Conservation (phyloP, 2,329 filamentous ascomycete species). For the Corinectria fuckeliana region DNA sequence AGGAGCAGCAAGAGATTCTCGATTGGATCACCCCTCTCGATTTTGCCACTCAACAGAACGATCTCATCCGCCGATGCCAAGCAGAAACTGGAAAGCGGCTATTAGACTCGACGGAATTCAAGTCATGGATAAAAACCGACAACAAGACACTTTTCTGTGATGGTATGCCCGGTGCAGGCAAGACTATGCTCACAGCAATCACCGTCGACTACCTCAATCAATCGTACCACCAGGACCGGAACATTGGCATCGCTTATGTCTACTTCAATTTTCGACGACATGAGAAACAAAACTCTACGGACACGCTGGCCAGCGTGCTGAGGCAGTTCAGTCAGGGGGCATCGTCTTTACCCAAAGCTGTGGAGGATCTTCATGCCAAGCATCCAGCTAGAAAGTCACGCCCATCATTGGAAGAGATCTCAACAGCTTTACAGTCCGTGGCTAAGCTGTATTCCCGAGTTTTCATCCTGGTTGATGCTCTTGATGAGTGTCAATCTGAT, state of each 20-base stretch:
- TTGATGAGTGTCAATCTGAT: conserved; percentile 8
- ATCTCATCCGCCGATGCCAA: background rate
- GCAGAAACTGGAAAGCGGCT: background rate
- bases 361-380: background rate
- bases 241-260: background rate
- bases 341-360: background rate
- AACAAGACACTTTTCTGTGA: too few relatives aligned
- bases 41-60: background rate
- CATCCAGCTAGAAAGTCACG: background rate
- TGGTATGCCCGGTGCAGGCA: too few relatives aligned
- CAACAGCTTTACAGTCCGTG: background rate
- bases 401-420: background rate
- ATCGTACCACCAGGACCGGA: background rate
- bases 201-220: background rate
- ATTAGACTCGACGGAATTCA: background rate
- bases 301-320: background rate
- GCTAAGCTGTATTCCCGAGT: background rate
- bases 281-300: background rate
- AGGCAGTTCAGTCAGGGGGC: background rate
- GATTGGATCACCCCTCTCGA: background rate
- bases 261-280: background rate
- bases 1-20: too few relatives aligned
- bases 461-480: conserved; percentile 1
- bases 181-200: background rate
- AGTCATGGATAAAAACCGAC: background rate